Conservation (phyloP, 306 rosid genomes). For the Castanea mollissima region DNA sequence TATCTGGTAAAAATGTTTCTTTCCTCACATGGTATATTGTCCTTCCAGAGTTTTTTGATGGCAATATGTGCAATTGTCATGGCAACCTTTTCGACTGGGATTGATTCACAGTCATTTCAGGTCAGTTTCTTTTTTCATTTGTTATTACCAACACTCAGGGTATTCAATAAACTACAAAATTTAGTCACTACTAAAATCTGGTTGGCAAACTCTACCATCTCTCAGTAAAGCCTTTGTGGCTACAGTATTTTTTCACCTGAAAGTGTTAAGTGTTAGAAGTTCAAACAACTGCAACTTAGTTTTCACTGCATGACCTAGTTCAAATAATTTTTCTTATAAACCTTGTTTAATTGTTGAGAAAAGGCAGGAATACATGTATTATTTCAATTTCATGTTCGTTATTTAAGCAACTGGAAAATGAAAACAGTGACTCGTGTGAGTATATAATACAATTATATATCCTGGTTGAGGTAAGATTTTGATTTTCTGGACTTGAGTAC, state of each 20-base stretch:
- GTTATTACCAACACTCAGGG: not conserved
- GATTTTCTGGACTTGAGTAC: too few species aligned
- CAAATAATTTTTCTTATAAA: not conserved
- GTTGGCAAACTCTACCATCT: not conserved
- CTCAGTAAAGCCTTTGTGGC: not conserved
- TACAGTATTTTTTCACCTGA: not conserved
- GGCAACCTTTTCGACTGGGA: slow-evolving; percentile 90
- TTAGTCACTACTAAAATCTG: not conserved
- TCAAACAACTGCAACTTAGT: not conserved
- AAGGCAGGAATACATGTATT: not conserved
- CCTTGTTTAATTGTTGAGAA: not conserved
- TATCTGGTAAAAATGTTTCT: not conserved
- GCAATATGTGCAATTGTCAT: slow-evolving; percentile 75
- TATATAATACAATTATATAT: too few species aligned
- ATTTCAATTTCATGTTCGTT: not conserved
- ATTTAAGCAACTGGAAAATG: not conserved
- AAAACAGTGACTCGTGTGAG: not conserved
- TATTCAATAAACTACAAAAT: not conserved
- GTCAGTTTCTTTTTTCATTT: slow-evolving; percentile 27
- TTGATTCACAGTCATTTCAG: slow-evolving; percentile 87
- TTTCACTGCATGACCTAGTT: not conserved
- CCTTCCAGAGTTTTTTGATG: slow-evolving; percentile 62
- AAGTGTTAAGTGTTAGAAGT: not conserved
- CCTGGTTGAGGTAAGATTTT: too few species aligned
- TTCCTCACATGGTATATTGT: not conserved